Evolutionary conservation across 2,329 filamentous ascomycete species (phyloP), one percentile per base, ranked within the genome.

Genomic region (Exserohilum turcica): DNA sequence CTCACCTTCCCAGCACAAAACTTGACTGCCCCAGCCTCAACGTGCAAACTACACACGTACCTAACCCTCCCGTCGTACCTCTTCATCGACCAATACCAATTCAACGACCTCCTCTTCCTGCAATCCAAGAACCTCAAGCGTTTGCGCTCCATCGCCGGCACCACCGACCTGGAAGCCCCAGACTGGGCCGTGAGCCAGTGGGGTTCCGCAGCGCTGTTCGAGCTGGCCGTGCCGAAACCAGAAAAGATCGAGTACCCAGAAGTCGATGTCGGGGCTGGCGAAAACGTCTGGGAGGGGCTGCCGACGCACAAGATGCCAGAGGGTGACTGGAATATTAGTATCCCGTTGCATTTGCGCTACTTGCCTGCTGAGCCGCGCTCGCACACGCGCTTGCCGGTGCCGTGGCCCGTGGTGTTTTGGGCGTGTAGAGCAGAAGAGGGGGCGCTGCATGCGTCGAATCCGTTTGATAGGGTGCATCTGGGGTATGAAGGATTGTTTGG

Each of bases 321-420:
- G 8, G 51, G 46, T 3, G 36, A 36, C 6, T 91, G 86, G 85
- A 88, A 82, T 6, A 84, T 83, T 9, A 83, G 87, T 52, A 83
- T 97, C 31, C 92, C 93, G 0, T 81, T 96, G 12, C 93, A 97
- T 69, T 81, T 96, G 3, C 88, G 93, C 28, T 97, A 97, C 71
- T 80, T 96, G 4, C 76, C 80, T 5, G 59, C 72, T 7, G 35
- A 63, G 0, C 72, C 76, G 2, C 61, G 79, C 4, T 56, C 68
- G 13, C 64, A 72, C 43, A 52, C 55, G 0, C 19, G 18, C 18
- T 74, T 86, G 1, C 77, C 85, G n/a, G 73, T 94, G 0, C 90
- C 93, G 0, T 92, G 89, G 78, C 93, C 93, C 0, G 83, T 85
- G 0, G 83, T 97, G 0, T 97, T 97, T 78, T 97, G 92, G 92